These are phyloP conservation scores for Picea glauca DNA, from an alignment of 75 land plant species.

Conservation along the genomic window DNA sequence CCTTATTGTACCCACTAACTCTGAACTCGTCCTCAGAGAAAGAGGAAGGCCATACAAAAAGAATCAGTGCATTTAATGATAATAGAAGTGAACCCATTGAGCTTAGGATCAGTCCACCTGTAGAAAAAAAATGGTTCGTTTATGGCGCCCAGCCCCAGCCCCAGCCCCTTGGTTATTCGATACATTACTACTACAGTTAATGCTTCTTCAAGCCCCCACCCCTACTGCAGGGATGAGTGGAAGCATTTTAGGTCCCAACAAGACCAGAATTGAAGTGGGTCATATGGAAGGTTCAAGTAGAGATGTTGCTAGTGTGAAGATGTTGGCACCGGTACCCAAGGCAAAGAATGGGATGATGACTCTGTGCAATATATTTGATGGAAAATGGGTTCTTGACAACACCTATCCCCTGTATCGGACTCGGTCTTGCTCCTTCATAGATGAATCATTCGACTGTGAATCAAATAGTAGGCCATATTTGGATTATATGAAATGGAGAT, in stretches of 20 bases:
- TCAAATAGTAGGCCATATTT: constrained; percentile 58
- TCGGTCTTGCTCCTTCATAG: constrained; percentile 53
- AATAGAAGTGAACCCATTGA: not conserved
- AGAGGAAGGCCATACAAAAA: not conserved
- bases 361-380: constrained; percentile 41
- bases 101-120: not conserved
- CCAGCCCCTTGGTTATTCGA: not conserved
- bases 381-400: constrained; percentile 61
- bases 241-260: not conserved
- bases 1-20: not conserved
- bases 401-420: constrained; percentile 44
- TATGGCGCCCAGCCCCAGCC: not conserved
- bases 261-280: not conserved
- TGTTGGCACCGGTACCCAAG: not conserved
- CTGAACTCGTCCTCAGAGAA: not conserved
- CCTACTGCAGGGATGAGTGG: not conserved
- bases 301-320: not conserved
- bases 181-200: not conserved
- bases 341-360: not conserved
- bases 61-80: not conserved
- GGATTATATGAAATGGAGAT: constrained; percentile 38
- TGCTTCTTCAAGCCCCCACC: not conserved
- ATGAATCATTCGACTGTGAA: constrained; percentile 49
- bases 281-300: not conserved
- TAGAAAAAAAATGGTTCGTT: not conserved